phyloP scores from a whole-genome alignment of 495 filamentous ascomycete genomes.

The Lasiosphaeria miniovina region DNA sequence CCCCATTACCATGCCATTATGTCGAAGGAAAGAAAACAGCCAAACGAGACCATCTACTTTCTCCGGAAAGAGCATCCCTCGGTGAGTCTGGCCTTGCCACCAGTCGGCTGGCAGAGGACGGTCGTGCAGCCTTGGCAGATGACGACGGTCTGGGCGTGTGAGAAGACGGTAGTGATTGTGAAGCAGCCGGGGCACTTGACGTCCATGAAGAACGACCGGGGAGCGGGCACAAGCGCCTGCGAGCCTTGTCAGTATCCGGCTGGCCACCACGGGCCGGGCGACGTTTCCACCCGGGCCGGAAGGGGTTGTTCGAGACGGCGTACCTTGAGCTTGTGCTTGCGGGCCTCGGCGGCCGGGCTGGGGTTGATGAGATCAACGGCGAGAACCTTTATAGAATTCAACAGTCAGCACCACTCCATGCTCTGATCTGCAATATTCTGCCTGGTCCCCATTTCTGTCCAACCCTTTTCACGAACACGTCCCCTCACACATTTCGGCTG shows the following conservation, averaged over 20 bases:
- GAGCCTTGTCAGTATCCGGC: not conserved
- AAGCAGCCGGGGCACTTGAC: constrained; percentile 99
- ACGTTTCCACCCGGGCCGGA: not conserved
- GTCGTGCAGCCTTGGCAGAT: constrained; percentile 98
- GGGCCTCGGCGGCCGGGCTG: constrained; percentile 86
- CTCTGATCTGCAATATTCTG: not conserved
- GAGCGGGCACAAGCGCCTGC: constrained; percentile 88
- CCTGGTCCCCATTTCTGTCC: not conserved
- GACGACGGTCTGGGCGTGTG: constrained; percentile 99
- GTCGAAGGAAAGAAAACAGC: constrained; percentile 47
- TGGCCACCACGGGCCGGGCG: constrained; percentile 21
- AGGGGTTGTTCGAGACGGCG: constrained; percentile 22
- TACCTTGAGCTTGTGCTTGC: constrained; percentile 99
- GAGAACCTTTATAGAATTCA: constrained; percentile 72
- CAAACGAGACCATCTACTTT: constrained; percentile 72
- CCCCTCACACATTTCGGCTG: no score
- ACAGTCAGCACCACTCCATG: constrained; percentile 37
- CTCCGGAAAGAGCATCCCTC: constrained; percentile 99
- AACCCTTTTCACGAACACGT: not conserved
- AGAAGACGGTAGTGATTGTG: constrained; percentile 99
- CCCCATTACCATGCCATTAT: constrained; percentile 43
- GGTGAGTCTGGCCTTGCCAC: constrained; percentile 92
- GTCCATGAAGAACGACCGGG: constrained; percentile 99
- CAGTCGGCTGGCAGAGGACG: constrained; percentile 96
- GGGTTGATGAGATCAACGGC: constrained; percentile 99